phyloP scores from a whole-genome alignment of 805 yeast genomes.

The Candida xyloterini region DNA sequence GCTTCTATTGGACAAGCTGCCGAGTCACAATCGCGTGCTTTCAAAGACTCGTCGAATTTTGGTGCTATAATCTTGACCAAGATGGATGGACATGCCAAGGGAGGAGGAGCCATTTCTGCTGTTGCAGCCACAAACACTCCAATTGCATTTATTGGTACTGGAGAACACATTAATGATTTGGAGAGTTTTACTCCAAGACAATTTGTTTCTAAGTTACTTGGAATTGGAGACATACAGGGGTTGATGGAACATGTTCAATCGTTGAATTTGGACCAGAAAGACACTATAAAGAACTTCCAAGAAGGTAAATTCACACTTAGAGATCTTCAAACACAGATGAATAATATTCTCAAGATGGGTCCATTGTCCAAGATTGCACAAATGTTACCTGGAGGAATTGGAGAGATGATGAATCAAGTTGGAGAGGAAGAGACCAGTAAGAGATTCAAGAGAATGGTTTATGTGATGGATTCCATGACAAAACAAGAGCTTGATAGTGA shows the following conservation, averaged over 20 bases:
- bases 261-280: slow-evolving; percentile 82
- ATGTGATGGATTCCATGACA: slow-evolving; percentile 94
- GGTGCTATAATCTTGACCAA: slow-evolving; percentile 94
- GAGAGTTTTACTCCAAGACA: slow-evolving; percentile 88
- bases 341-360: slow-evolving; percentile 94
- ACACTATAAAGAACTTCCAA: slow-evolving; percentile 85
- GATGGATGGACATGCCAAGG: slow-evolving; percentile 98
- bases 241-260: slow-evolving; percentile 91
- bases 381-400: slow-evolving; percentile 91
- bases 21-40: slow-evolving; percentile 89
- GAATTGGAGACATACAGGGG: slow-evolving; percentile 94
- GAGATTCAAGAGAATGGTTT: slow-evolving; percentile 82
- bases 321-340: slow-evolving; percentile 93
- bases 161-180: slow-evolving; percentile 92
- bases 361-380: slow-evolving; percentile 90
- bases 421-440: slow-evolving; percentile 91
- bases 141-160: slow-evolving; percentile 94
- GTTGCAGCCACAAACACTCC: slow-evolving; percentile 97
- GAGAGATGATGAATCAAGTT: slow-evolving; percentile 76
- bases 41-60: slow-evolving; percentile 87
- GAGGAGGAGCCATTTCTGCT: slow-evolving; percentile 99
- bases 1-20: slow-evolving; percentile 99
- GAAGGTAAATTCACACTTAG: slow-evolving; percentile 91
- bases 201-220: slow-evolving; percentile 86
- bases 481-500: slow-evolving; percentile 86